These are phyloP conservation scores for Sugiyamaella novakii DNA, from an alignment of 1,139 yeast genomes.

Conservation along the genomic window DNA sequence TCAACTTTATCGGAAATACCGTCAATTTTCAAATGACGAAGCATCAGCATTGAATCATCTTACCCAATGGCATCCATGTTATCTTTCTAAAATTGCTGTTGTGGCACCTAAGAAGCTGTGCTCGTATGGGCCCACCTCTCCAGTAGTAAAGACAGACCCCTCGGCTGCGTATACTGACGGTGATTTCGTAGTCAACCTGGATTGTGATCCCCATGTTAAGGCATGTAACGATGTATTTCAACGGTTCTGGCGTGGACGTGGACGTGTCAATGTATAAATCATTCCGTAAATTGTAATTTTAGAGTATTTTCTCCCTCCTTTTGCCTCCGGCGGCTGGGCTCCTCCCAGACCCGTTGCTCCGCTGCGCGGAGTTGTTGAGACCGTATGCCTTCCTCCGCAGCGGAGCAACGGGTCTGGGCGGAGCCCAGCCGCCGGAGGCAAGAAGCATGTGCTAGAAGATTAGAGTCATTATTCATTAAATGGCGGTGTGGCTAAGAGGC, in stretches of 20 bases:
- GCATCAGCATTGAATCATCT: constrained; percentile 72
- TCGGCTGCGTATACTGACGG: constrained; percentile 40
- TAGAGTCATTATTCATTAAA: constrained; percentile 10
- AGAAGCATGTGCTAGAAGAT: background rate
- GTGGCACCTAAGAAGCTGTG: constrained; percentile 64
- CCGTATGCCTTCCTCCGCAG: no score
- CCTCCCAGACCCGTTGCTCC: constrained; percentile 3
- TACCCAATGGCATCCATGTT: constrained; percentile 89
- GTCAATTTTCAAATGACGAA: constrained; percentile 56
- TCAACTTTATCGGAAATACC: constrained; percentile 64
- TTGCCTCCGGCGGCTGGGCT: constrained; percentile 17
- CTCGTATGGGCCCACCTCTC: constrained; percentile 38
- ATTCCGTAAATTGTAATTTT: constrained; percentile 7
- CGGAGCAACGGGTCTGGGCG: constrained; percentile 7
- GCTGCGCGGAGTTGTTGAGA: constrained; percentile 1
- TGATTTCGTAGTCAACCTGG: constrained; percentile 43
- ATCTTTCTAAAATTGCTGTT: constrained; percentile 69
- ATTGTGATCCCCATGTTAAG: constrained; percentile 36
- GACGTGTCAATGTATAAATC: constrained; percentile 12
- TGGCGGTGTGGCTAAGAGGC: background rate
- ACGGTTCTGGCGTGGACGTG: constrained; percentile 30
- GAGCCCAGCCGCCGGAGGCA: background rate
- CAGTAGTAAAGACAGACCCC: constrained; percentile 28
- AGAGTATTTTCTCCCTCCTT: background rate
- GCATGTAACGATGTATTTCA: constrained; percentile 41